Evolutionary conservation across 148 eudicot genomes (phyloP).

Genomic region (Vaccinium myrtillus): DNA sequence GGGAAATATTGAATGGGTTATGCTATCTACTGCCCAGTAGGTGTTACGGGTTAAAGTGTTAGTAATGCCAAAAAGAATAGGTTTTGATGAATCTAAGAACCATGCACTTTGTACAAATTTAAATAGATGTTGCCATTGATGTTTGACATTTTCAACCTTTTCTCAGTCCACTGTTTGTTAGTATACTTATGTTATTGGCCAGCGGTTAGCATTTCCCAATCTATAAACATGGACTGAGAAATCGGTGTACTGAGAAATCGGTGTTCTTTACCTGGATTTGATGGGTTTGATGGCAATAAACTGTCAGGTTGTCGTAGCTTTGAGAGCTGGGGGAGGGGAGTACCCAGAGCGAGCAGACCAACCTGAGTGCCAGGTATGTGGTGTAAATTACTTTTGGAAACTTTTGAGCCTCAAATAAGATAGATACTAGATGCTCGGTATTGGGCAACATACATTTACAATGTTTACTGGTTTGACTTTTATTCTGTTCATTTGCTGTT

Average conservation of each 20-base stretch:
- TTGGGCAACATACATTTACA: constrained; percentile 16
- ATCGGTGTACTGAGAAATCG: constrained; percentile 4
- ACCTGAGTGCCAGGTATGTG: constrained; percentile 82
- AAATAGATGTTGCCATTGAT: neutral
- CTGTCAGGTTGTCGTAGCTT: constrained; percentile 55
- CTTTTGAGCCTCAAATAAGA: constrained; percentile 7
- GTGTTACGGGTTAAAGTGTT: too few relatives aligned
- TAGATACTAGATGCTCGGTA: neutral
- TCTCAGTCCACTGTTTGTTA: neutral
- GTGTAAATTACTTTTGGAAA: neutral
- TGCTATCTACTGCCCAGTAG: too few relatives aligned
- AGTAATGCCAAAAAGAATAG: too few relatives aligned
- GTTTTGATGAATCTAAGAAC: too few relatives aligned
- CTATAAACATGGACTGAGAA: neutral
- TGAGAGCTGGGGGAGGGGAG: constrained; percentile 56
- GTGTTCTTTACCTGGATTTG: constrained; percentile 7
- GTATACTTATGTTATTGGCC: neutral
- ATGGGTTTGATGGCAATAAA: neutral
- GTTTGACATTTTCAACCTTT: neutral
- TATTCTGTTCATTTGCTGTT: neutral
- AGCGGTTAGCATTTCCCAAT: neutral
- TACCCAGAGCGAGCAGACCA: constrained; percentile 84
- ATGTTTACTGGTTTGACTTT: neutral
- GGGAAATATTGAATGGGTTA: too few relatives aligned
- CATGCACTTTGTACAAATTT: neutral